Base-by-base conservation (phyloP, 2,329 filamentous ascomycete species). In the Alternaria ventricosa region DNA sequence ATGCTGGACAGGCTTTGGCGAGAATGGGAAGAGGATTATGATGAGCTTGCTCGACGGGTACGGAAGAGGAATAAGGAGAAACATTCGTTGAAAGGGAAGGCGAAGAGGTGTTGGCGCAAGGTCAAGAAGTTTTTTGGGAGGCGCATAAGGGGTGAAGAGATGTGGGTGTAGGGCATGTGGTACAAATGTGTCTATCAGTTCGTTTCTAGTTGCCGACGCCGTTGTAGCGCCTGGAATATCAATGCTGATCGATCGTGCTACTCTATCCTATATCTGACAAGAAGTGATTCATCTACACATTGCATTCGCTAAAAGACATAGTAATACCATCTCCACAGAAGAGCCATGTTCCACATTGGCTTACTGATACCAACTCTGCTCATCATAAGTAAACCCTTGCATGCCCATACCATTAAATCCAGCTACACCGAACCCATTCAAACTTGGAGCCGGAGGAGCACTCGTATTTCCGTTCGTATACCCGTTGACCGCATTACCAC, bases 361-460 rank as follows among this genome's bases (percentile, higher is more conserved):
- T 20, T 53, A 70, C 22, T 70, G 67, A 23, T 75, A 75, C 73
- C 73, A 75, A 36, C 66, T 69, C 55, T 60, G 59, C 60, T 75
- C 73, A 54, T 72, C 66, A 47, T 76, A 74, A 27, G 73, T 70
- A 41, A 71, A 74, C 0, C 71, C 68, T 28, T 68, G 65, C 60
- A 74, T 60, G 0, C 63, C 66, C 57, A 64, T 68, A 4, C 62
- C 65, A 23, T 60, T 60, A 20, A 67, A 45, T 12, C 49, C 60
- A 41, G 27, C 49, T 18, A 58, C 59, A 20, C 55, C 60, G 20
- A 58, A 55, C 4, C 60, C 67, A 61, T 60, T 67, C 28, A 47
- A 23, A 36, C 27, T 43, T 18, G 41, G 15, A 51, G 22, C 51
- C 18, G 22, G 10, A 41, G 51, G 58, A 9, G 41, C 55, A 64